Base-by-base conservation (phyloP, 1,284 basidiomycete genomes). In the Pseudozyma hubeiensis region DNA sequence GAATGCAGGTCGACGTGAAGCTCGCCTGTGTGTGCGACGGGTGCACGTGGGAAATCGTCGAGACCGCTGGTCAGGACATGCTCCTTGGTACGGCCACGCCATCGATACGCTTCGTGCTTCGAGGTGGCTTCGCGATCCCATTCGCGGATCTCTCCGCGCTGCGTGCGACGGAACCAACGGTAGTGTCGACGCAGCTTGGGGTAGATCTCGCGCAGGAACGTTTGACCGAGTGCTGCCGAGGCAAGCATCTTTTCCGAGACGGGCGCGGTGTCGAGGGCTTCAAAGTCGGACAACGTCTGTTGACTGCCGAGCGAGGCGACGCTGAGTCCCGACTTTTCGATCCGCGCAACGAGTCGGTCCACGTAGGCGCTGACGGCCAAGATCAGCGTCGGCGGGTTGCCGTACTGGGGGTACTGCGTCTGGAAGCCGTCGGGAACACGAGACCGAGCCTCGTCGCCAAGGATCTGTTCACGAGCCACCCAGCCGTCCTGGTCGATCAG, bases 391-490 rank as follows among this genome's bases (percentile, higher is more conserved):
- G 95, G 94, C 3, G 95, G 94, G 84, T 97, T 97, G 53, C 93
- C 95, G 81, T 93, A 93, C 60, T 89, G 91, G 10, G 95, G 94
- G 34, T 95, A 93, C 85, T 97, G 94, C 1, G 91, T 92, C 82
- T 91, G 91, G 86, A 97, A 97, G 81, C 95, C 91, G 29, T 86
- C 77, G 3, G 94, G 94, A 9, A 96, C 80, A 31, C 73, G 77
- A 30, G 65, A 95, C 44, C 94, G 89, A 4, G 95, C 94, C 86
- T 97, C 94, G 74, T 95, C 94, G 8, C 94, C 94, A 0, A 97
- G 88, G 64, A 97, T 97, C 84, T 97, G 94, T 85, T 97, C 94
- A 17, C 95, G 88, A 3, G 90, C 94, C 53, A 97, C 92, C 94
- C 94, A 97, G 3, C 94, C 94, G 77, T 97, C 89, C 33, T 92